These are phyloP conservation scores for Debaryomyces coudertii DNA, from an alignment of 1,139 yeast genomes.

Conservation along the genomic window DNA sequence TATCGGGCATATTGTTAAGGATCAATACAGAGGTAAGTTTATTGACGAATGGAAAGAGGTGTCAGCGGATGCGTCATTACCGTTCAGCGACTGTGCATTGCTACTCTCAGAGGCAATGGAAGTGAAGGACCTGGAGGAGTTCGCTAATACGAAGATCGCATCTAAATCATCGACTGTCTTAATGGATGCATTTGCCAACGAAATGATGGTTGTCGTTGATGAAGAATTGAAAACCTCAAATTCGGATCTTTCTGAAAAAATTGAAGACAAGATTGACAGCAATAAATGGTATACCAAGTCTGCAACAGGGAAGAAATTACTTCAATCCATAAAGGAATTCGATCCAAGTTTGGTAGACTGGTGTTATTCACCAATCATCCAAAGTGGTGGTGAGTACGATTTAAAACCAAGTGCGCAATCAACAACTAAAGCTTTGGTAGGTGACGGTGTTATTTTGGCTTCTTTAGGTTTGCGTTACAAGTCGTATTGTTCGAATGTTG, in stretches of 20 bases:
- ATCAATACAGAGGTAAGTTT: slow-evolving; percentile 79
- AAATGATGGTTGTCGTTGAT: slow-evolving; percentile 85
- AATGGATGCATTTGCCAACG: slow-evolving; percentile 84
- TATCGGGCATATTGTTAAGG: slow-evolving; percentile 71
- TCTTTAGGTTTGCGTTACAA: slow-evolving; percentile 87
- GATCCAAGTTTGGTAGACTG: slow-evolving; percentile 84
- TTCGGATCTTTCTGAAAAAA: slow-evolving; percentile 68
- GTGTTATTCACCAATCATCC: slow-evolving; percentile 92
- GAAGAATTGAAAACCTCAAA: slow-evolving; percentile 82
- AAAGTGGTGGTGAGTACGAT: slow-evolving; percentile 86
- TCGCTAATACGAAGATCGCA: slow-evolving; percentile 66
- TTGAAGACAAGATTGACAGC: slow-evolving; percentile 83
- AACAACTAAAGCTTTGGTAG: slow-evolving; percentile 62
- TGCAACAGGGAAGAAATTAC: slow-evolving; percentile 58
- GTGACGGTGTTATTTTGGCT: slow-evolving; percentile 82
- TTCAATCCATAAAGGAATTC: slow-evolving; percentile 52
- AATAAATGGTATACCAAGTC: slow-evolving; percentile 68
- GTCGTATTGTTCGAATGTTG: slow-evolving; percentile 86
- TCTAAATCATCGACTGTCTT: slow-evolving; percentile 77
- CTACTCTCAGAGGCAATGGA: slow-evolving; percentile 62
- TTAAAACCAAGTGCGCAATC: slow-evolving; percentile 85
- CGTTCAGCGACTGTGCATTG: slow-evolving; percentile 58
- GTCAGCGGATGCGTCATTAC: slow-evolving; percentile 49
- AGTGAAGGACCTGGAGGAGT: slow-evolving; percentile 79
- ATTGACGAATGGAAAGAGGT: slow-evolving; percentile 75